phyloP scores from a whole-genome alignment of 1,284 basidiomycete genomes.

The Megacollybia platyphylla region DNA sequence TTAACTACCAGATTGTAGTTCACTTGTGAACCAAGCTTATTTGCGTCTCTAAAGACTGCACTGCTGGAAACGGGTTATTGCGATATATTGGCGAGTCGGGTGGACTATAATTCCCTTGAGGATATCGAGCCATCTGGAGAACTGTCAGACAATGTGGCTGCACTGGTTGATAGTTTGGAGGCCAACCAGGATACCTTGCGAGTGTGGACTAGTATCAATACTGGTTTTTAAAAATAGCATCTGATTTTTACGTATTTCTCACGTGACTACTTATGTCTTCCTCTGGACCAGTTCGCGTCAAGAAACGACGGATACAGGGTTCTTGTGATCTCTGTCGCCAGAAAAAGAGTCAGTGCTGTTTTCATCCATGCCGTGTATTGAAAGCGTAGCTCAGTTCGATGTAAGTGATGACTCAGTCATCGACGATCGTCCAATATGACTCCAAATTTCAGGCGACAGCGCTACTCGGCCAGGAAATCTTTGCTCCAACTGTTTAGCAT shows the following conservation, averaged over 20 bases:
- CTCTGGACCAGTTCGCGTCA: not conserved
- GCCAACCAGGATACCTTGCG: conserved; percentile 50
- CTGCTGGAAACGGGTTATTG: conserved; percentile 18
- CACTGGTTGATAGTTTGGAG: conserved; percentile 44
- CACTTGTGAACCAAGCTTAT: conserved; percentile 34
- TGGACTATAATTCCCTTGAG: conserved; percentile 43
- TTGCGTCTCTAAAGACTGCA: conserved; percentile 30
- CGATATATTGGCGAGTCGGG: conserved; percentile 29
- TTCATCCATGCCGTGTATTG: not conserved
- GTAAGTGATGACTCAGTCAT: not conserved
- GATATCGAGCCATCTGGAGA: conserved; percentile 22
- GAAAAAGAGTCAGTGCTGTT: not conserved
- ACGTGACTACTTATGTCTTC: conserved; percentile 8
- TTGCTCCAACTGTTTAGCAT: conserved; percentile 62
- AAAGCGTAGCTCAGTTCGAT: not conserved
- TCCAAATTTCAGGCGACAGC: conserved; percentile 27
- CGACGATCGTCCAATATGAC: not conserved
- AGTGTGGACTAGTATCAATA: conserved; percentile 41
- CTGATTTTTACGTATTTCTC: too few species aligned
- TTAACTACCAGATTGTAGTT: conserved; percentile 24
- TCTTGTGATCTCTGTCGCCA: not conserved
- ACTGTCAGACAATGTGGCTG: conserved; percentile 27
- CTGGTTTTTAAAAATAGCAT: too few species aligned
- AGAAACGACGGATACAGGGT: not conserved
- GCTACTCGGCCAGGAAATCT: conserved; percentile 36